Evolutionary conservation across 805 yeast genomes (phyloP), one percentile per base, ranked within the genome.

Genomic region (Hagleromyces aurorensis): DNA sequence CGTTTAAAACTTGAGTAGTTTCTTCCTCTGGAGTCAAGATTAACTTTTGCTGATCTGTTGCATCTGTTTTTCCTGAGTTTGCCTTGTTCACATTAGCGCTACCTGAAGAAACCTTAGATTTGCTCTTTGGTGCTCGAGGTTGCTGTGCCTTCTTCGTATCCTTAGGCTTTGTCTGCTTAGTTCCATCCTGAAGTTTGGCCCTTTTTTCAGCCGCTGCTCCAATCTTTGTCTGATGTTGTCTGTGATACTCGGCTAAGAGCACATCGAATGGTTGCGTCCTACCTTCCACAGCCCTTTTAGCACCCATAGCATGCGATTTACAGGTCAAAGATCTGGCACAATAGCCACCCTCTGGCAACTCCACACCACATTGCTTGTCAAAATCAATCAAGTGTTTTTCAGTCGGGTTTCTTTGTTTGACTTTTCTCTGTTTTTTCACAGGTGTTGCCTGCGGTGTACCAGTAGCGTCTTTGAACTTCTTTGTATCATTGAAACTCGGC

Each of bases 241-340:
- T 77, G 61, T 91, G 98, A 51, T 89, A 87, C 11, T 85, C 87
- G 13, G 87, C 85, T 33, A 91, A 64, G 30, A 91, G 63, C 16
- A 75, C 76, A 55, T 91, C 98, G 59, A 86, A 91, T 1, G 96
- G 86, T 6, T 91, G 87, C 19, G 94, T 77, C 46, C 98, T 70
- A 7, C 98, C 98, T 11, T 74, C 76, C 13, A 91, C 98, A 1
- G 95, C 87, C 45, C 98, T 72, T 49, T 91, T 91, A 16, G 96
- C 95, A 19, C 96, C 96, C 96, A 91, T 87, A 1, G 97, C 84
- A 58, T 91, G 98, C 0, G 96, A 86, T 53, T 91, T 91, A 67
- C 98, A 91, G 0, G 98, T 91, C 37, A 91, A 65, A 0, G 96
- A 86, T 29, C 98, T 69, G 4, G 96, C 96, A 65, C 98, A 91